Percentiles rank a stretch among this genome's conserved stretches.
Conservation (phyloP, 2,329 filamentous ascomycete species). For the Furcasterigmium sp. region DNA sequence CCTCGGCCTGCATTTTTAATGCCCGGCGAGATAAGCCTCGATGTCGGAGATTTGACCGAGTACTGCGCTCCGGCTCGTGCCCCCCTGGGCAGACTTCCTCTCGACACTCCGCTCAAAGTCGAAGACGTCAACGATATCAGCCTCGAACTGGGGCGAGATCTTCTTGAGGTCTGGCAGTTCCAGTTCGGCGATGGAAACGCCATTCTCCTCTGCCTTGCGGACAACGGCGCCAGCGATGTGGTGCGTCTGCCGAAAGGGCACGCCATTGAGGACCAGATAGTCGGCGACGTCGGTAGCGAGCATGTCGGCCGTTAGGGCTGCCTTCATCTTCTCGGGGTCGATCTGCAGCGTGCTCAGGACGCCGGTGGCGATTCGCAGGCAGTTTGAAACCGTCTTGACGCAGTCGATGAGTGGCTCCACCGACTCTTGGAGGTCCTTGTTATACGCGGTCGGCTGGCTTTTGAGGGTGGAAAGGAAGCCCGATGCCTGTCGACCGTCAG, state of each 20-base stretch:
- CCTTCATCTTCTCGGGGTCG: slow-evolving; percentile 5
- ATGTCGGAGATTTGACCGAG: slow-evolving; percentile 5
- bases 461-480: not conserved
- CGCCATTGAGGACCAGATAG: slow-evolving; percentile 7
- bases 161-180: slow-evolving; percentile 4
- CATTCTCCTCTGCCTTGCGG: slow-evolving; percentile 6
- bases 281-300: slow-evolving; percentile 12
- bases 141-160: slow-evolving; percentile 6
- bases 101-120: slow-evolving; percentile 10
- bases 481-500: not conserved
- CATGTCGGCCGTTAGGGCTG: slow-evolving; percentile 7
- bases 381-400: not conserved
- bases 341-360: slow-evolving; percentile 5
- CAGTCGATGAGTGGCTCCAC: not conserved
- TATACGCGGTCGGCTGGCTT: not conserved
- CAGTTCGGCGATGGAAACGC: slow-evolving; percentile 6
- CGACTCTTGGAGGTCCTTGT: not conserved
- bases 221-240: slow-evolving; percentile 9
- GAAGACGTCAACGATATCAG: slow-evolving; percentile 8
- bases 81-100: slow-evolving; percentile 6
- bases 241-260: slow-evolving; percentile 10
- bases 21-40: not conserved
- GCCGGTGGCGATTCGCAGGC: slow-evolving; percentile 73
- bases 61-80: slow-evolving; percentile 7
- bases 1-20: not conserved